These are phyloP conservation scores for Stephania yunnanensis DNA, from an alignment of 164 flowering plant genomes.

Conservation along the genomic window DNA sequence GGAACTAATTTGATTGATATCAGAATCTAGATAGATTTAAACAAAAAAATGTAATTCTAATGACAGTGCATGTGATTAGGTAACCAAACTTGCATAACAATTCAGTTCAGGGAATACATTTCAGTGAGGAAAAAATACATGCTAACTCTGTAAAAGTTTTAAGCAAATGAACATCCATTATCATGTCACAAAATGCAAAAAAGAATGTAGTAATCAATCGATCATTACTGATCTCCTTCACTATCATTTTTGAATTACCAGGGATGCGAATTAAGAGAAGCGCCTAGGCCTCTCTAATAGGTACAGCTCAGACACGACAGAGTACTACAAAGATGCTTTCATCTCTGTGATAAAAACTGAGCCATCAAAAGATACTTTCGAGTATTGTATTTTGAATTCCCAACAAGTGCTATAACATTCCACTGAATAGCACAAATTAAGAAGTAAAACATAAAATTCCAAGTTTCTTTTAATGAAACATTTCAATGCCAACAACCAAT, in stretches of 20 bases:
- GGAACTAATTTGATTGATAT: background rate
- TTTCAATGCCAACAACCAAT: too few relatives aligned
- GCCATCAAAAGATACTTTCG: conserved; percentile 2
- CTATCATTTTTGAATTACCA: background rate
- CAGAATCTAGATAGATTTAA: background rate
- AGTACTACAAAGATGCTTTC: background rate
- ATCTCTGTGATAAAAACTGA: conserved; percentile 50
- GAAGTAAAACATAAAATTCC: too few relatives aligned
- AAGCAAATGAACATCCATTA: background rate
- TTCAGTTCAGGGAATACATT: conserved; percentile 5
- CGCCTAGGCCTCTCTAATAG: background rate
- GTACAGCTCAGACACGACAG: background rate
- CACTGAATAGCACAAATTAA: too few relatives aligned
- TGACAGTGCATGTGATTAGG: background rate
- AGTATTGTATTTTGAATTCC: too few relatives aligned
- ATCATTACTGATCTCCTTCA: conserved; percentile 1
- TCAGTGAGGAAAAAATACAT: background rate
- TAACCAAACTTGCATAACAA: conserved; percentile 9
- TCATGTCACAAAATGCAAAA: background rate
- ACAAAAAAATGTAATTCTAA: background rate
- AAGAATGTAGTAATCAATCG: background rate
- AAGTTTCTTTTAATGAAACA: too few relatives aligned
- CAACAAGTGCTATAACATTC: too few relatives aligned
- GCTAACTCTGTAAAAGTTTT: conserved; percentile 9
- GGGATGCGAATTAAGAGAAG: background rate